Conservation (phyloP, 2,329 filamentous ascomycete genomes). For the Ceratocystis eucalypticola region DNA sequence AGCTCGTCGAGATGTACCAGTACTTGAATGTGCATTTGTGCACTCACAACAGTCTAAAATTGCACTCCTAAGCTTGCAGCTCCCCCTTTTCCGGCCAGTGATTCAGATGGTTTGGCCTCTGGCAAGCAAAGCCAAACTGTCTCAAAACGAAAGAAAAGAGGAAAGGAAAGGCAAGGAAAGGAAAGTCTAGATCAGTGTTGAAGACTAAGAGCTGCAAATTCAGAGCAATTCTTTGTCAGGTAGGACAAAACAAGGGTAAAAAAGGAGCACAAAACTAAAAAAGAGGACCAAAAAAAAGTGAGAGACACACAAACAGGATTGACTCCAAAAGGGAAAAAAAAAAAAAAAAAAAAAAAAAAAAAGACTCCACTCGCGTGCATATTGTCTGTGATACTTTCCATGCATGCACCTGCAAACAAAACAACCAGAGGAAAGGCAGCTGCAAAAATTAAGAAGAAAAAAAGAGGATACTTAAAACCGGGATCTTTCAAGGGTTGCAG, state of each 20-base stretch:
- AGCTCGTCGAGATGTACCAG: not conserved
- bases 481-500: not conserved
- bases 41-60: not conserved
- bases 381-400: conserved; percentile 1
- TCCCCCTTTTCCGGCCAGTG: not conserved
- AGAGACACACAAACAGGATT: too few species aligned
- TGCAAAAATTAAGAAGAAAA: not conserved
- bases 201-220: not conserved
- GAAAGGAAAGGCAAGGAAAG: not conserved
- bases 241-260: conserved; percentile 2
- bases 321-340: not conserved
- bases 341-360: not conserved
- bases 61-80: not conserved
- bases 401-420: not conserved
- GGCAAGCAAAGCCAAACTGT: not conserved
- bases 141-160: not conserved
- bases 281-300: not conserved
- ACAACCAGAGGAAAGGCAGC: not conserved
- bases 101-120: not conserved
- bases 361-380: not conserved
- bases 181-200: too few species aligned
- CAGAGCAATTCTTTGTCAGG: not conserved
- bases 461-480: not conserved
- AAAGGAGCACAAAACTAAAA: not conserved
- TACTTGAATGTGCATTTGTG: not conserved